phyloP scores from a whole-genome alignment of 176 grass and related monocot genomes.

The Cocos nucifera region DNA sequence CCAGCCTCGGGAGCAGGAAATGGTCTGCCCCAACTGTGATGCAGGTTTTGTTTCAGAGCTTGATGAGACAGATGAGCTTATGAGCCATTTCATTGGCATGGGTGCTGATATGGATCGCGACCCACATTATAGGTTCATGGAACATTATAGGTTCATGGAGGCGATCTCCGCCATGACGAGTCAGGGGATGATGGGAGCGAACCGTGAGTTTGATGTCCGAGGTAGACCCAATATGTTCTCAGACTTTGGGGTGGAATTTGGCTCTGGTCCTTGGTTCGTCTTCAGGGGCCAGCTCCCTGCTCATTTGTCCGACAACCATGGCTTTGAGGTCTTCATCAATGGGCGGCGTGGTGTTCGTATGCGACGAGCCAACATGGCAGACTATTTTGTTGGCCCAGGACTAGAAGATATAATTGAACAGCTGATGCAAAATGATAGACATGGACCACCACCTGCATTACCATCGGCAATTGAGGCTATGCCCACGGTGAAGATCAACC shows the following conservation, averaged over 20 bases:
- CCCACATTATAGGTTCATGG: conserved; percentile 17
- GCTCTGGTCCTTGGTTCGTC: conserved; percentile 67
- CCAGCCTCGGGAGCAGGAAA: conserved; percentile 36
- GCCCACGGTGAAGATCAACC: conserved; percentile 63
- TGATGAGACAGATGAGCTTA: conserved; percentile 44
- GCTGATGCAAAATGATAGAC: conserved; percentile 48
- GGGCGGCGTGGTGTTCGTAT: conserved; percentile 45
- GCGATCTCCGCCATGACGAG: conserved; percentile 61
- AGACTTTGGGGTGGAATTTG: conserved; percentile 65
- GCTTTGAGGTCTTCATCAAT: conserved; percentile 39
- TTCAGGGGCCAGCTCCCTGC: conserved; percentile 65
- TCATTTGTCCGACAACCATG: conserved; percentile 45
- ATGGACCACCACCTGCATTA: conserved; percentile 64
- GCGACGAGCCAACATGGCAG: conserved; percentile 45
- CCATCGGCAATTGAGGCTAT: conserved; percentile 66
- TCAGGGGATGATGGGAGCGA: conserved; percentile 51
- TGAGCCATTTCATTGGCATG: conserved; percentile 50
- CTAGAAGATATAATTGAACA: conserved; percentile 78
- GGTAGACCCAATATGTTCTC: conserved; percentile 45
- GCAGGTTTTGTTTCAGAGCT: conserved; percentile 70
- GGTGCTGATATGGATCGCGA: conserved; percentile 18
- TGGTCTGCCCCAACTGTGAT: conserved; percentile 77
- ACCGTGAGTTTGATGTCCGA: conserved; percentile 9
- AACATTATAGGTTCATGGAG: conserved; percentile 31
- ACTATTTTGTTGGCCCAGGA: conserved; percentile 83